These are phyloP conservation scores for Nicotiana tabacum DNA, from an alignment of 257 asterid species.

Conservation along the genomic window DNA sequence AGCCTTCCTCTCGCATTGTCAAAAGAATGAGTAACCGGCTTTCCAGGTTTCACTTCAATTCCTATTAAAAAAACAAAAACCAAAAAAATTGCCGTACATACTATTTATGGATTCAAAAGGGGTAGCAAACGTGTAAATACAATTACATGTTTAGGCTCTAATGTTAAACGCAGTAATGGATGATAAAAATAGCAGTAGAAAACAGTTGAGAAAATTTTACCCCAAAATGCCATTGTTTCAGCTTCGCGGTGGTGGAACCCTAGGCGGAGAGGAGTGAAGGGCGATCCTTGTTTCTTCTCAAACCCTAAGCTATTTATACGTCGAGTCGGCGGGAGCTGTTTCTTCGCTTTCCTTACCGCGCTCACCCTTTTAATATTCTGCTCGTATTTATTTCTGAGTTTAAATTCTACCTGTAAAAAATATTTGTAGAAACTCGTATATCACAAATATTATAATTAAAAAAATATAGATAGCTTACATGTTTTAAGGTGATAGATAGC, in stretches of 20 bases:
- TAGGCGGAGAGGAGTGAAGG: constrained; percentile 10
- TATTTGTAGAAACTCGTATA: no score
- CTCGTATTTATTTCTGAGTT: background rate
- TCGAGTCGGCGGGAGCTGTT: constrained; percentile 27
- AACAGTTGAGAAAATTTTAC: constrained; percentile 20
- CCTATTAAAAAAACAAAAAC: constrained; percentile 37
- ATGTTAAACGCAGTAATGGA: background rate
- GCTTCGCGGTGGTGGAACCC: constrained; percentile 19
- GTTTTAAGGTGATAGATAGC: no score
- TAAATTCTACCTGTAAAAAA: background rate
- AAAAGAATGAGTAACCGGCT: constrained; percentile 51
- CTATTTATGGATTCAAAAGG: no score
- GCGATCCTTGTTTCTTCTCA: constrained; percentile 9
- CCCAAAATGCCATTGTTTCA: constrained; percentile 60
- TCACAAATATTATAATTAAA: no score
- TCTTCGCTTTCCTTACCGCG: background rate
- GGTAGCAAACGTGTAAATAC: no score
- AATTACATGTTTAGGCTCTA: background rate
- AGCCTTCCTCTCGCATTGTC: constrained; percentile 56
- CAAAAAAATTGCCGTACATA: background rate
- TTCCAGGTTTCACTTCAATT: constrained; percentile 63
- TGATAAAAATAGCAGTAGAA: background rate
- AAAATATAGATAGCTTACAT: no score
- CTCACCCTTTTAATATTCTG: background rate
- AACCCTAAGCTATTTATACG: constrained; percentile 30